These are phyloP conservation scores for Xylariales sp. DNA, from an alignment of 2,329 filamentous ascomycete genomes.

Conservation along the genomic window DNA sequence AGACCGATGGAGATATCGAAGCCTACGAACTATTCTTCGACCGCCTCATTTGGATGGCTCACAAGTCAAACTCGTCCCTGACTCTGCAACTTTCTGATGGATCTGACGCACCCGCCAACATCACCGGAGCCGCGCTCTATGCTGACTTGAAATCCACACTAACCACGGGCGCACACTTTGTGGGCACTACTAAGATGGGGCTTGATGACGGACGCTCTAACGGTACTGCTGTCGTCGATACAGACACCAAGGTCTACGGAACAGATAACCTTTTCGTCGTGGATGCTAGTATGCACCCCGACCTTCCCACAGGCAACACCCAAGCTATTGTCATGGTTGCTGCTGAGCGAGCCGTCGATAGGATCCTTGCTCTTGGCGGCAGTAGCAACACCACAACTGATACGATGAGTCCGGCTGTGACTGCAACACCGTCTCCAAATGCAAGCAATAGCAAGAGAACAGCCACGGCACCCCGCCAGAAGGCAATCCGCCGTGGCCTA, in stretches of 20 bases:
- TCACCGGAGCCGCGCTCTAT: constrained; percentile 10
- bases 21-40: constrained; percentile 11
- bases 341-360: constrained; percentile 28
- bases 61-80: constrained; percentile 10
- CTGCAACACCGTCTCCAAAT: not conserved
- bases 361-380: constrained; percentile 23
- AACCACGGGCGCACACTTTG: constrained; percentile 13
- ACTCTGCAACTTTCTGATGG: constrained; percentile 11
- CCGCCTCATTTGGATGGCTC: constrained; percentile 12
- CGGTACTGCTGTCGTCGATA: constrained; percentile 56
- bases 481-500: not conserved
- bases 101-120: constrained; percentile 6
- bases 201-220: constrained; percentile 43
- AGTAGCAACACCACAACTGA: not conserved
- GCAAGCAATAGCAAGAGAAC: constrained; percentile 6
- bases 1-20: constrained; percentile 13
- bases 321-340: constrained; percentile 26
- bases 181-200: constrained; percentile 11
- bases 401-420: not conserved
- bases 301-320: constrained; percentile 62
- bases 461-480: constrained; percentile 2
- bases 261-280: constrained; percentile 65
- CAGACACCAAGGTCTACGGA: constrained; percentile 60
- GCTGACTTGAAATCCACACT: constrained; percentile 12
- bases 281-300: constrained; percentile 64